Conservation (phyloP, 2,329 filamentous ascomycete genomes). For the Monilinia fructigena region DNA sequence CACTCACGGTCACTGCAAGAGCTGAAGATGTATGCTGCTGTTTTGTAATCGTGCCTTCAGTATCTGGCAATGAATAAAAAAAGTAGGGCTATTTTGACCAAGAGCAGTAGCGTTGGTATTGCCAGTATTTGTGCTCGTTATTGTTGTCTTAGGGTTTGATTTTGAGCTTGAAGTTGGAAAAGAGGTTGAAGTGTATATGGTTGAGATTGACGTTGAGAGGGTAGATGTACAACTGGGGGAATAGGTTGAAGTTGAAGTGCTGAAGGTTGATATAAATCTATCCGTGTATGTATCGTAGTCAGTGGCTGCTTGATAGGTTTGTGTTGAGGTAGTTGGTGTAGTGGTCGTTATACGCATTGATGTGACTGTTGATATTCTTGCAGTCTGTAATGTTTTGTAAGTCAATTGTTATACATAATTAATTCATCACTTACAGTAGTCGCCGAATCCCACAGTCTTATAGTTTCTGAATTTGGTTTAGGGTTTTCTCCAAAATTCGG, state of each 20-base stretch:
- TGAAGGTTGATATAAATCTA: background rate
- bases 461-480: background rate
- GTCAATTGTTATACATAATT: background rate
- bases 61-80: background rate
- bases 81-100: background rate
- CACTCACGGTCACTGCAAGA: slow-evolving; percentile 2
- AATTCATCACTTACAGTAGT: slow-evolving; percentile 5
- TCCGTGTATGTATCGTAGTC: background rate
- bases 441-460: background rate
- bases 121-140: background rate
- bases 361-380: background rate
- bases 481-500: background rate
- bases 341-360: background rate
- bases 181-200: background rate
- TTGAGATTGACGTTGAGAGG: background rate
- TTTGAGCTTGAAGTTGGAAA: background rate
- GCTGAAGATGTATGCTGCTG: slow-evolving; percentile 6
- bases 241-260: slow-evolving; percentile 2
- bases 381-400: background rate
- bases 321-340: background rate
- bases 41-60: background rate
- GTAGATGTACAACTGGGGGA: background rate
- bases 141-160: background rate
- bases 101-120: background rate
- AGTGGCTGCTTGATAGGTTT: slow-evolving; percentile 2